Percentiles rank a stretch among this genome's conserved stretches.
These are phyloP conservation scores for Fomes fomentarius DNA, from an alignment of 1,284 basidiomycete species.

Conservation along the genomic window DNA sequence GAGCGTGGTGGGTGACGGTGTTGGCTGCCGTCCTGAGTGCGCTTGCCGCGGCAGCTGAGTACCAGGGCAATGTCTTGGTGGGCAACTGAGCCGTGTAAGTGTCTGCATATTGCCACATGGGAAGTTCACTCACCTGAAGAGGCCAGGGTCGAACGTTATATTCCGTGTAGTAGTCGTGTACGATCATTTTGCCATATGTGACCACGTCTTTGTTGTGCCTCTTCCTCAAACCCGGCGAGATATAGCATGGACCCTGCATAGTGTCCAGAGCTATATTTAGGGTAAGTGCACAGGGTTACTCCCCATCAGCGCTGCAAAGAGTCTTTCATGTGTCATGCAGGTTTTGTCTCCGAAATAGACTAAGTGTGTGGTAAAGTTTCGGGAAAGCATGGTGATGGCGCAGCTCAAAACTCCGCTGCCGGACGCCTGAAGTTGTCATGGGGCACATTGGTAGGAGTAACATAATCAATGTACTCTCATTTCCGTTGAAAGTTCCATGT, in stretches of 20 bases:
- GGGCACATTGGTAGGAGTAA: too few species aligned
- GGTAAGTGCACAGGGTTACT: background rate
- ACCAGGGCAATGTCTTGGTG: conserved; percentile 3
- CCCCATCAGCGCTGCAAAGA: background rate
- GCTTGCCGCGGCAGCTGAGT: conserved; percentile 36
- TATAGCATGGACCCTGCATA: too few species aligned
- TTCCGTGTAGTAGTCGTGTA: background rate
- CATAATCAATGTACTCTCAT: too few species aligned
- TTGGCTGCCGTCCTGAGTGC: conserved; percentile 65
- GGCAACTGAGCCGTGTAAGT: background rate
- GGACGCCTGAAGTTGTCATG: too few species aligned
- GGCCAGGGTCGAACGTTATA: background rate
- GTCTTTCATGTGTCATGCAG: background rate
- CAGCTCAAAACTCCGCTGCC: too few species aligned
- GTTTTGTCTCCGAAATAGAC: too few species aligned
- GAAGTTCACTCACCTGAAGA: background rate
- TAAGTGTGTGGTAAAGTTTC: too few species aligned
- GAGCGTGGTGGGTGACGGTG: conserved; percentile 88
- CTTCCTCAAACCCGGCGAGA: too few species aligned
- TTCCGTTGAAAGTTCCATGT: background rate
- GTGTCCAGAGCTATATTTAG: background rate
- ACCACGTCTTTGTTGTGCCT: too few species aligned
- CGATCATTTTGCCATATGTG: background rate
- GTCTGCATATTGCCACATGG: background rate
- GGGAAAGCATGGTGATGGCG: too few species aligned